Evolutionary conservation across 2,329 filamentous ascomycete genomes (phyloP).

Genomic region (Fusarium tanahbumbuense): DNA sequence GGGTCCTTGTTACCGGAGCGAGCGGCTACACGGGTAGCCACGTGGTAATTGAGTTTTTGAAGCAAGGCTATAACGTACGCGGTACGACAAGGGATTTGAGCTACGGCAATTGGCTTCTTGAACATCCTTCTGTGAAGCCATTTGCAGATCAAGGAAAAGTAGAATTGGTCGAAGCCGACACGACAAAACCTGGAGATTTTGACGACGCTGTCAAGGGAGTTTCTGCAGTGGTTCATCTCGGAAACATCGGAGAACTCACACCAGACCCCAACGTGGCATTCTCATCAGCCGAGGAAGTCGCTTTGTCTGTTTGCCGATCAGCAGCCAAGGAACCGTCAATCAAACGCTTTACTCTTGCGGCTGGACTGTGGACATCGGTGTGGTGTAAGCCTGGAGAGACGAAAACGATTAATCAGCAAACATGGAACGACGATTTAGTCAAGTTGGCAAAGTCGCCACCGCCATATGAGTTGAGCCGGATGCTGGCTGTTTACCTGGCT

Average conservation of each 20-base stretch:
- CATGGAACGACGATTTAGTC: conserved; percentile 35
- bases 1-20: conserved; percentile 39
- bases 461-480: conserved; percentile 24
- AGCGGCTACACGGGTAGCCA: conserved; percentile 40
- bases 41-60: conserved; percentile 36
- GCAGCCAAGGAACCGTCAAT: conserved; percentile 29
- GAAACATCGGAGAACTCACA: conserved; percentile 17
- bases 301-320: conserved; percentile 30
- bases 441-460: conserved; percentile 30
- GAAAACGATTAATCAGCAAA: conserved; percentile 18
- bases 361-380: conserved; percentile 30
- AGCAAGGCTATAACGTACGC: conserved; percentile 37
- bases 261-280: conserved; percentile 35
- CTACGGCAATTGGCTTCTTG: conserved; percentile 35
- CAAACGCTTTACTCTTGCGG: conserved; percentile 37
- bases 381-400: conserved; percentile 18
- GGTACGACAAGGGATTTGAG: conserved; percentile 32
- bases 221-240: conserved; percentile 37
- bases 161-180: conserved; percentile 37
- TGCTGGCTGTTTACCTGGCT: conserved; percentile 19
- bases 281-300: conserved; percentile 24
- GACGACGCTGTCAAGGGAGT: conserved; percentile 38
- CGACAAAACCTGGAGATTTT: conserved; percentile 25
- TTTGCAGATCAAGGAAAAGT: conserved; percentile 13
- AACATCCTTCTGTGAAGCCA: conserved; percentile 20